Base-by-base conservation (phyloP, 208 protist genomes). In the Crithidia mellificae region DNA sequence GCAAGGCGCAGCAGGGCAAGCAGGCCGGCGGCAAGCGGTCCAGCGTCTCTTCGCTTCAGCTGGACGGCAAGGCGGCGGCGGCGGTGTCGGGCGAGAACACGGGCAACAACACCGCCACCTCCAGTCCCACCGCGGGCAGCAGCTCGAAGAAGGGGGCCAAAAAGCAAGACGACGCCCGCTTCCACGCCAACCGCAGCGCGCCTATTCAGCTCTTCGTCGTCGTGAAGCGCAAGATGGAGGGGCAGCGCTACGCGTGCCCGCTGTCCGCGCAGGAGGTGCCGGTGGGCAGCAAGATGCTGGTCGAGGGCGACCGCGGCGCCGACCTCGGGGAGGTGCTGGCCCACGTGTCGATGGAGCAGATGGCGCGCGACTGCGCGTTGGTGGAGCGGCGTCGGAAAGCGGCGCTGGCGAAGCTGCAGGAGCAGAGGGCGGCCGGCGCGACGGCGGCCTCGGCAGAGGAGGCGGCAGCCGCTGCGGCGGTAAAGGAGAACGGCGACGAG, bases 301-400 rank as follows among this genome's bases (percentile, higher is more conserved):
- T 90, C 2, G 81, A 88, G 50, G 87, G 83, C 34, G 87, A 93
- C 71, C 81, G 87, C 34, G 87, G 87, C 15, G 76, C 81, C 38
- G 72, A 80, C 52, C 69, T 90, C 15, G 87, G 84, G 32, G 74
- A 81, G n/a, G 78, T 88, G 22, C 25, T 74, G 49, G 63, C 39
- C 24, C 66, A 77, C 62, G 56, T 87, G 17, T 68, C 65, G 11
- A 57, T 84, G 19, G 46, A 69, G 20, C 41, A 79, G 52, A 84
- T 84, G 82, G 74, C 77, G 11, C 50, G 43, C 19, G 74, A 84
- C 72, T 80, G 74, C 62, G 43, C 70, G 7, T 17, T 61, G 34
- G 56, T 82, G n/a, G 64, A 81, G 54, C 22, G 53, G 9, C 64
- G 72, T n/a, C 74, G 63, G 22, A 62, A 68, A 41, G 63, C 50